Conservation (phyloP, 768 basidiomycete species). For the Boletus subparvulus region DNA sequence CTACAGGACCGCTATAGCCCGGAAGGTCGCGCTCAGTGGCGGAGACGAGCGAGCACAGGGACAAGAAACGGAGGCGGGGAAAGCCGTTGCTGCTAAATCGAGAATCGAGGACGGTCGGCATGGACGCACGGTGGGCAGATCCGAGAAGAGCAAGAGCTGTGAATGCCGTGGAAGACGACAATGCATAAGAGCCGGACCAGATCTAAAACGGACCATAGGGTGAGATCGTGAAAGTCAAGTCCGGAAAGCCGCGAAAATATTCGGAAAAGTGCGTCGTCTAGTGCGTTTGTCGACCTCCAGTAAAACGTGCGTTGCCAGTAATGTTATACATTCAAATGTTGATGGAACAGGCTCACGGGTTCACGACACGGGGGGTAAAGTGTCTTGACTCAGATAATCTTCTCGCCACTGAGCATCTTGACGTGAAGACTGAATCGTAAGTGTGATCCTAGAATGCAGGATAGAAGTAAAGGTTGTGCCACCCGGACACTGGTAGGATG, state of each 20-base stretch:
- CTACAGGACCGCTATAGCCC: neutral
- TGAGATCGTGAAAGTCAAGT: neutral
- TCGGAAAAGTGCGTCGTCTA: slow-evolving; percentile 6
- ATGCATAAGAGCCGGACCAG: slow-evolving; percentile 2
- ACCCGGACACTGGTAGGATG: neutral
- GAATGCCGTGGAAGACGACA: slow-evolving; percentile 1
- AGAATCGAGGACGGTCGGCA: neutral
- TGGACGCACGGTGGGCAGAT: neutral
- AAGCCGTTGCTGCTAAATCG: slow-evolving; percentile 3
- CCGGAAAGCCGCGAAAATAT: slow-evolving; percentile 1
- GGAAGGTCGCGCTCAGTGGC: neutral
- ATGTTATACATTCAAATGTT: neutral
- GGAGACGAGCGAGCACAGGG: neutral
- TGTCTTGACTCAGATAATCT: neutral
- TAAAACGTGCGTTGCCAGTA: neutral
- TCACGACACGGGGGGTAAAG: neutral
- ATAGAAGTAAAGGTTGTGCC: slow-evolving; percentile 8
- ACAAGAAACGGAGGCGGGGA: neutral
- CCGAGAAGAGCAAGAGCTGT: neutral
- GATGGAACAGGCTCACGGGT: slow-evolving; percentile 1
- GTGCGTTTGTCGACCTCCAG: neutral
- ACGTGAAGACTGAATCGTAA: neutral
- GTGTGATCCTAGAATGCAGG: slow-evolving; percentile 3
- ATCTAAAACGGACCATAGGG: neutral
- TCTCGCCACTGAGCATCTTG: neutral